Evolutionary conservation across 2,329 filamentous ascomycete species (phyloP).

Genomic region (Nannizziopsis arthrosporioides): DNA sequence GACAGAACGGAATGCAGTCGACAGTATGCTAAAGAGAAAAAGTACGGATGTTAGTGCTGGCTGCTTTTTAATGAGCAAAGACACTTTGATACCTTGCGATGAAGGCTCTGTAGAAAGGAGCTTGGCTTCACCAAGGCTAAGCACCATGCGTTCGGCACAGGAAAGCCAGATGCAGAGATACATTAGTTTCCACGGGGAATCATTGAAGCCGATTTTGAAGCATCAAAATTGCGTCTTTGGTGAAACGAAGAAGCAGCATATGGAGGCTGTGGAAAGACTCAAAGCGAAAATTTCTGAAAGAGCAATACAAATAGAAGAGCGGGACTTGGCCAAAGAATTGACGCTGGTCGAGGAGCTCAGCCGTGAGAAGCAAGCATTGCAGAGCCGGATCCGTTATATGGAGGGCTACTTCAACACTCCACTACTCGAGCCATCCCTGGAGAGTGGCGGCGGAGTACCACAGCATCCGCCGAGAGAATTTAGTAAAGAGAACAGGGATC

Average conservation of each 20-base stretch:
- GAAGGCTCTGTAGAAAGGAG: conserved; percentile 27
- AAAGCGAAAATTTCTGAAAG: conserved; percentile 26
- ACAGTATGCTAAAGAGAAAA: neutral
- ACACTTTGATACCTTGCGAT: conserved; percentile 16
- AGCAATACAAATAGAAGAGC: conserved; percentile 31
- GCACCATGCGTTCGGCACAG: conserved; percentile 8
- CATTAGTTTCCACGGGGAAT: conserved; percentile 23
- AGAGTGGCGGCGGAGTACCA: conserved; percentile 18
- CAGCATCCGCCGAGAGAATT: conserved; percentile 22
- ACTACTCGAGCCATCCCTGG: conserved; percentile 19
- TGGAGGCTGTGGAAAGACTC: conserved; percentile 21
- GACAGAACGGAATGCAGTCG: neutral
- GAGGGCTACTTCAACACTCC: conserved; percentile 36
- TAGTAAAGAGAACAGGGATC: conserved; percentile 33
- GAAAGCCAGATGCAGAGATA: conserved; percentile 11
- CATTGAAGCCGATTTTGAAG: conserved; percentile 22
- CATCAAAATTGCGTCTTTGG: conserved; percentile 24
- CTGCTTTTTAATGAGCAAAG: neutral
- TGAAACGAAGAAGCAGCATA: conserved; percentile 23
- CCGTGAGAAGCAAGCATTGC: conserved; percentile 32
- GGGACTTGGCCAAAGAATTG: conserved; percentile 35
- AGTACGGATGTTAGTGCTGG: neutral
- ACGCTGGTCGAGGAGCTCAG: conserved; percentile 36
- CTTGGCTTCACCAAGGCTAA: conserved; percentile 22
- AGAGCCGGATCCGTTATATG: conserved; percentile 38